Conservation (phyloP, 352 stramenopile species). For the Pythium chondricola region DNA sequence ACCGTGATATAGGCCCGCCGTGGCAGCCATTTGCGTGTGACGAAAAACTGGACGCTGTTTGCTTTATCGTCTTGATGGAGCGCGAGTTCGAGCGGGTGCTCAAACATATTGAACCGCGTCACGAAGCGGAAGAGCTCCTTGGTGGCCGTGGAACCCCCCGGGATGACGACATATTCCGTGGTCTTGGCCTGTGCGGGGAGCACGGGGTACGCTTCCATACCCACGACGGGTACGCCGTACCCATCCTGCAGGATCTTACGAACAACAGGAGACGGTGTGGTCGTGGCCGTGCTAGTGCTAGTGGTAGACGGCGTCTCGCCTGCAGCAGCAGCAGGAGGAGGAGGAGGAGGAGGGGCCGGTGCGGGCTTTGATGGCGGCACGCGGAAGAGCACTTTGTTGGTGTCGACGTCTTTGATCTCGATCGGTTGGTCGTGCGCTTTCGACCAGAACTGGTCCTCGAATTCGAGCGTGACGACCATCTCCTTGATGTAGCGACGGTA, state of each 20-base stretch:
- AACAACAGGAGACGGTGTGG: too few relatives aligned
- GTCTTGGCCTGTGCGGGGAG: neutral
- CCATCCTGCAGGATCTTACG: neutral
- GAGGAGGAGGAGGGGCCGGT: too few relatives aligned
- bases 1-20: neutral
- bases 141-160: neutral
- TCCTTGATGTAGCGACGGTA: neutral
- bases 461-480: neutral
- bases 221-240: neutral
- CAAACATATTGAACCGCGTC: neutral
- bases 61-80: neutral
- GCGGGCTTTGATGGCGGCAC: neutral
- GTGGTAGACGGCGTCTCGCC: neutral
- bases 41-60: neutral
- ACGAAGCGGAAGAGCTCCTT: neutral
- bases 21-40: neutral
- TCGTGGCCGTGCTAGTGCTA: too few relatives aligned
- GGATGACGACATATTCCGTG: neutral
- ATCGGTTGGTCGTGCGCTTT: neutral
- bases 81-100: neutral
- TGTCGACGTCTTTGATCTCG: conserved; percentile 1
- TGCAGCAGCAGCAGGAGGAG: too few relatives aligned
- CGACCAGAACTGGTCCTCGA: neutral
- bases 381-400: neutral
- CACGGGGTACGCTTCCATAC: neutral